A percentile compares a stretch with the other conserved stretches of the same genome.
Conservation (phyloP, 202 grass and related monocot genomes). For the Hordeum pubiflorum region DNA sequence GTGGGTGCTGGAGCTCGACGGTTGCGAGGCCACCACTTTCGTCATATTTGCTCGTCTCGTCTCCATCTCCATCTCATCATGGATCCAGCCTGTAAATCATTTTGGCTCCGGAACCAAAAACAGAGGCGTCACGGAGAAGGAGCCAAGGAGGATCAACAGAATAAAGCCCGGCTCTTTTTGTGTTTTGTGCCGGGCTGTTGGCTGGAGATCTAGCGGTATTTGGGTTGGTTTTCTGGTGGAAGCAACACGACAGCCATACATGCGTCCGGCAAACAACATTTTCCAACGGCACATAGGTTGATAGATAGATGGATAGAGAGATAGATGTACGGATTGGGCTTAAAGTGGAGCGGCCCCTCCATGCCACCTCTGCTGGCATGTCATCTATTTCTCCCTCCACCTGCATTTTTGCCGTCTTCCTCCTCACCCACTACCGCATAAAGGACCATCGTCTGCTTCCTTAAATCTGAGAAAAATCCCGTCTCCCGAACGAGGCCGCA, state of each 20-base stretch:
- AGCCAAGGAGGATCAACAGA: neutral
- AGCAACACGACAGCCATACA: neutral
- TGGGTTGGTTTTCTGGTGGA: conserved; percentile 7
- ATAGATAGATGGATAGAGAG: neutral
- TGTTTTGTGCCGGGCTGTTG: neutral
- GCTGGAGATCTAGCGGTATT: neutral
- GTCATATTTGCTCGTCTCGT: neutral
- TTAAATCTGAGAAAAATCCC: neutral
- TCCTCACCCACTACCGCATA: neutral
- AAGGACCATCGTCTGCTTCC: neutral
- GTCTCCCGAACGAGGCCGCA: neutral
- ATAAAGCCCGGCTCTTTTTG: neutral
- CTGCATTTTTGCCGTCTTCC: conserved; percentile 9
- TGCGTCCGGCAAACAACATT: neutral
- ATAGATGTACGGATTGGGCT: conserved; percentile 8
- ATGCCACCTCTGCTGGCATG: conserved; percentile 14
- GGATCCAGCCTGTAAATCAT: conserved; percentile 33
- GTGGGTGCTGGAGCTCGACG: neutral
- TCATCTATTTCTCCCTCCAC: neutral
- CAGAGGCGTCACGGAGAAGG: neutral
- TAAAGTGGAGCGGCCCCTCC: neutral
- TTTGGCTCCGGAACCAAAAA: neutral
- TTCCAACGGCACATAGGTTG: neutral
- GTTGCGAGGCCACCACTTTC: conserved; percentile 6
- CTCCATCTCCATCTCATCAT: neutral